Conservation (phyloP, 1,284 basidiomycete species). For the Mycosarcoma mackinlayi region DNA sequence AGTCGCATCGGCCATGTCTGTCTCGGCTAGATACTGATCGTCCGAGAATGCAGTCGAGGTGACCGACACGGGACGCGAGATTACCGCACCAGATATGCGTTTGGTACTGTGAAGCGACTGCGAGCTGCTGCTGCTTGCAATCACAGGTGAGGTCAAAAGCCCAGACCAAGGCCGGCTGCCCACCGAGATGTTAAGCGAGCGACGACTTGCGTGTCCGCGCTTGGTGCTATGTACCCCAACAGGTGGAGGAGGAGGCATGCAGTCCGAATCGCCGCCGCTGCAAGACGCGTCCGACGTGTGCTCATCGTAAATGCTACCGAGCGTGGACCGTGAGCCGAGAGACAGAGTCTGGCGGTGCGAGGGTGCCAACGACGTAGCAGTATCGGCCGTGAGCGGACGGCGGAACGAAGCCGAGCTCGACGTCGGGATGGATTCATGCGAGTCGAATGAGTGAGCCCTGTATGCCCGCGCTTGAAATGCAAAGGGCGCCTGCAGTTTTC, state of each 20-base stretch:
- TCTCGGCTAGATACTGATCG: conserved; percentile 2
- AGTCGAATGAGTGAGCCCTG: conserved; percentile 22
- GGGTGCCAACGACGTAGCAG: neutral
- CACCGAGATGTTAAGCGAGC: conserved; percentile 42
- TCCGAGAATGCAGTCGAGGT: conserved; percentile 36
- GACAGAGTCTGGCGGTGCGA: conserved; percentile 14
- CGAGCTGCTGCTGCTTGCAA: conserved; percentile 14
- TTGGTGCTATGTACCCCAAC: neutral
- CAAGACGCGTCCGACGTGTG: neutral
- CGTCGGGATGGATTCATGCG: conserved; percentile 8
- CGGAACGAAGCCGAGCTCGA: conserved; percentile 8
- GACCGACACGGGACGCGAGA: conserved; percentile 44
- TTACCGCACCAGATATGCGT: conserved; percentile 22
- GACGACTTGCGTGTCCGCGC: conserved; percentile 32
- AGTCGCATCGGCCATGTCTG: conserved; percentile 30
- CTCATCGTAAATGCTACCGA: neutral
- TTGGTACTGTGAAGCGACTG: conserved; percentile 21
- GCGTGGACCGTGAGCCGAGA: conserved; percentile 9
- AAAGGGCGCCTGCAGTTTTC: conserved; percentile 19
- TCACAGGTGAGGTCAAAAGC: conserved; percentile 29
- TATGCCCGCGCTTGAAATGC: conserved; percentile 36
- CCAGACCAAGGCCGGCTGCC: conserved; percentile 36
- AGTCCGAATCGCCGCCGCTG: neutral
- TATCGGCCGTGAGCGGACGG: neutral
- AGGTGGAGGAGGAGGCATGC: conserved; percentile 28